Evolutionary conservation across 805 yeast species (phyloP).

Genomic region (Novakomyces olei): DNA sequence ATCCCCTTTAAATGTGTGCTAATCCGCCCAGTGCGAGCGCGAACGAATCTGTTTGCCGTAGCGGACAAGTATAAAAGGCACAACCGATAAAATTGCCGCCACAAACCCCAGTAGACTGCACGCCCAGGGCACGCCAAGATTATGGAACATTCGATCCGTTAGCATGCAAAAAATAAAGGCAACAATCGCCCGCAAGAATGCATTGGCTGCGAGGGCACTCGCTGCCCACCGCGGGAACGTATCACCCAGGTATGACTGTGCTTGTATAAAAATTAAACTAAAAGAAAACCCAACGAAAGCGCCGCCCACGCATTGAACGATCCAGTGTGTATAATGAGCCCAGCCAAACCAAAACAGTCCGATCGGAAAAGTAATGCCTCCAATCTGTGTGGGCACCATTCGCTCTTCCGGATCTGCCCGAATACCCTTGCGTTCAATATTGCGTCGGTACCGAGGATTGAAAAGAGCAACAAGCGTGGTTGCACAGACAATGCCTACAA

Average conservation of each 20-base stretch:
- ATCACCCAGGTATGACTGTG: constrained; percentile 46
- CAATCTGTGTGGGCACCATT: constrained; percentile 27
- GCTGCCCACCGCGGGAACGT: constrained; percentile 49
- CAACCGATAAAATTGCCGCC: too few species aligned
- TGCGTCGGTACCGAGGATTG: constrained; percentile 26
- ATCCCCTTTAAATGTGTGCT: too few species aligned
- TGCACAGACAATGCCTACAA: constrained; percentile 44
- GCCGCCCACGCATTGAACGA: constrained; percentile 21
- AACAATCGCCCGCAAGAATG: constrained; percentile 45
- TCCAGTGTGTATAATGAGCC: constrained; percentile 37
- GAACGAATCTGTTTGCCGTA: constrained; percentile 3
- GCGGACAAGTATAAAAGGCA: constrained; percentile 13
- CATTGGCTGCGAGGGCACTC: constrained; percentile 59
- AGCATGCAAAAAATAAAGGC: constrained; percentile 67
- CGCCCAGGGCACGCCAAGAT: constrained; percentile 61
- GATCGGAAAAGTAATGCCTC: constrained; percentile 31
- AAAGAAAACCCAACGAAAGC: constrained; percentile 34
- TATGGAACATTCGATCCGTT: constrained; percentile 60
- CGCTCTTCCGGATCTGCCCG: constrained; percentile 40
- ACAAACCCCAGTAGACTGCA: constrained; percentile 42
- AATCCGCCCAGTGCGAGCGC: too few species aligned
- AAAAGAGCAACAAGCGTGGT: constrained; percentile 26
- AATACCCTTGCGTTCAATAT: constrained; percentile 26
- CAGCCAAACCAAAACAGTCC: constrained; percentile 53
- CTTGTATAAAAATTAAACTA: constrained; percentile 38